Evolutionary conservation across 2,329 filamentous ascomycete species (phyloP), one percentile per base, ranked within the genome.

Genomic region (Podosphaera aphanis): DNA sequence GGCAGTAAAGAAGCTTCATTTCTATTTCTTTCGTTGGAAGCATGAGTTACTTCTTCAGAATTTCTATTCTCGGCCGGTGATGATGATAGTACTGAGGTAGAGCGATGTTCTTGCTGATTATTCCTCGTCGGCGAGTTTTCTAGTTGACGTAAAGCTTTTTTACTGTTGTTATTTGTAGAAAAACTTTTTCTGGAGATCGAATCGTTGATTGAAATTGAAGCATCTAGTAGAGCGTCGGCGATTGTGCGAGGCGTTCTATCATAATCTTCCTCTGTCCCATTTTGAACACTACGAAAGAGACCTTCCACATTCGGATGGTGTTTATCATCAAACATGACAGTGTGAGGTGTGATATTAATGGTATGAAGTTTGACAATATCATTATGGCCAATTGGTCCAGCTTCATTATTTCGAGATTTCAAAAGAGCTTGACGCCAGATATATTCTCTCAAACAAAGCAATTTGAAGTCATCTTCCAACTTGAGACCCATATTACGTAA

Each of bases 301-400:
- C 61, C 57, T 40, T 63, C 62, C 19, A 66, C 67, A 8, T 74
- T 62, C 7, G 73, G 65, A 36, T 69, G 69, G 23, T 43, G 41
- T 35, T 74, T 73, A 46, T 86, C 84, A 52, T 94, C 85, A 56
- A 95, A 95, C 57, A 95, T 80, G 1, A 98, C 79, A 0, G 83
- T 95, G 57, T 93, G 83, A 2, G 83, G 80, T 1, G 77, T 81
- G 27, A 94, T 75, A 11, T 77, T 76, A 44, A 93, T 65, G 36
- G 76, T 77, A 50, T 81, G 79, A 20, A 95, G 63, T 1, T 77
- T 70, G 5, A 95, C 70, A 11, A 93, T 74, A 44, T 72, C 72
- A 52, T 80, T 82, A 49, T 82, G 67, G n/a, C 69, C 63, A 2
- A 60, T 55, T 2, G 39, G 51, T 53, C 44, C 50, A 16, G 46